These are phyloP conservation scores for Zymoseptoria tritici DNA, from an alignment of 2,329 filamentous ascomycete species.

Conservation along the genomic window DNA sequence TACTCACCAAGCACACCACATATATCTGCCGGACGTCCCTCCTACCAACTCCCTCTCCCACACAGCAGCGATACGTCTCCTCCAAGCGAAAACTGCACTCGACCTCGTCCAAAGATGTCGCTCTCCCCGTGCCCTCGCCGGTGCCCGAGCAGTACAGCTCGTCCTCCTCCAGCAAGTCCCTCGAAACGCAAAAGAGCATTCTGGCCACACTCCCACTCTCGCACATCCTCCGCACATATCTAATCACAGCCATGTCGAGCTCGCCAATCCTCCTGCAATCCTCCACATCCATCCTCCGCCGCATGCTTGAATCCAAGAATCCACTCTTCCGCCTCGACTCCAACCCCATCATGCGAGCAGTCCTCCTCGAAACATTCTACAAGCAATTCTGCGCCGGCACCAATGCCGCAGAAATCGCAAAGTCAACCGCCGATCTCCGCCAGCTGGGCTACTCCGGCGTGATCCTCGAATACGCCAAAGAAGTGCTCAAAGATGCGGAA, in stretches of 20 bases:
- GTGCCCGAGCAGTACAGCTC: not conserved
- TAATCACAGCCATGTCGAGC: constrained; percentile 63
- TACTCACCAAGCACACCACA: not conserved
- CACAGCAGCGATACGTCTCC: constrained; percentile 1
- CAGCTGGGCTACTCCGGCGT: constrained; percentile 73
- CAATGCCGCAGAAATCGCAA: constrained; percentile 58
- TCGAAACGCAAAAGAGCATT: constrained; percentile 9
- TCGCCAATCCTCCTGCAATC: constrained; percentile 61
- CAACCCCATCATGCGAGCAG: constrained; percentile 61
- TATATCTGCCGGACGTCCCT: not conserved
- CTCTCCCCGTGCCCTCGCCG: not conserved
- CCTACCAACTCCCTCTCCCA: not conserved
- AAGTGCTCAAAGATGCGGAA: constrained; percentile 57
- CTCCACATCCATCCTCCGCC: constrained; percentile 59
- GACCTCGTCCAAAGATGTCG: constrained; percentile 1
- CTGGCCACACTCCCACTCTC: constrained; percentile 60
- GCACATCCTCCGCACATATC: constrained; percentile 60
- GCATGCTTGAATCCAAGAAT: constrained; percentile 62
- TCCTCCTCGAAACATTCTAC: constrained; percentile 80
- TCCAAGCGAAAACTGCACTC: constrained; percentile 2
- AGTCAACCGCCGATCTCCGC: constrained; percentile 59
- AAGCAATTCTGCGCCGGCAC: constrained; percentile 86
- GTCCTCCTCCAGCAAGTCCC: not conserved
- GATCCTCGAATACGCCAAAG: constrained; percentile 74
- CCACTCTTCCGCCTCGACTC: constrained; percentile 64